phyloP scores from a whole-genome alignment of 257 asterid genomes.

The Primulina eburnea region DNA sequence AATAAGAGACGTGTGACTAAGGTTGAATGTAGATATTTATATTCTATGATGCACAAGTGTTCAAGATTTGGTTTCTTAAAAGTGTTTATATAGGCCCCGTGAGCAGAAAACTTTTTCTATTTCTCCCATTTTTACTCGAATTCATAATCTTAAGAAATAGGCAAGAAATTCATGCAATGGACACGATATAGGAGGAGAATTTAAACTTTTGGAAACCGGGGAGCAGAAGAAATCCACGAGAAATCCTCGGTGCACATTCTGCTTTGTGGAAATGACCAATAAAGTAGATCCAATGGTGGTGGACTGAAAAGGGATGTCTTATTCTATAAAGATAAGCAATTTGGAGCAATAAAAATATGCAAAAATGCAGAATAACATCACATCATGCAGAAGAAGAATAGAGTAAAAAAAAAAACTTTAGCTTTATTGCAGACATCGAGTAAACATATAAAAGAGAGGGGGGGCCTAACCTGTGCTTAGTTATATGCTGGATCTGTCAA shows the following conservation, averaged over 20 bases:
- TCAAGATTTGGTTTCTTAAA: background rate
- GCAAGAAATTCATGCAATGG: slow-evolving; percentile 12
- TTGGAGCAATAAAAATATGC: slow-evolving; percentile 2
- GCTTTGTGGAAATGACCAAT: slow-evolving; percentile 17
- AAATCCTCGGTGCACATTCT: slow-evolving; percentile 16
- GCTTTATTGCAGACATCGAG: slow-evolving; percentile 4
- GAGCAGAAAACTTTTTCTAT: background rate
- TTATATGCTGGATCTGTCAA: slow-evolving; percentile 4
- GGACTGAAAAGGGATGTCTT: slow-evolving; percentile 22
- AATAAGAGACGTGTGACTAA: too few species aligned
- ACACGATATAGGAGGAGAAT: slow-evolving; percentile 25
- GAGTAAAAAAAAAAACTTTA: background rate
- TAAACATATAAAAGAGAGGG: slow-evolving; percentile 1
- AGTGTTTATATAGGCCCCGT: background rate
- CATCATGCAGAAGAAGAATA: slow-evolving; percentile 15
- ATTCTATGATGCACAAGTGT: too few species aligned
- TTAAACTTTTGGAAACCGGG: slow-evolving; percentile 33
- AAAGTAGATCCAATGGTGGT: slow-evolving; percentile 31
- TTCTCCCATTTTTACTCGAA: background rate
- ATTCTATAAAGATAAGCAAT: slow-evolving; percentile 13
- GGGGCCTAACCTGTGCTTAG: slow-evolving; percentile 15
- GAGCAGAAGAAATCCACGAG: slow-evolving; percentile 31
- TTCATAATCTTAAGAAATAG: slow-evolving; percentile 1
- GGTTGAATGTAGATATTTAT: too few species aligned
- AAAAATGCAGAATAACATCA: slow-evolving; percentile 30